These are phyloP conservation scores for Clohesyomyces aquaticus DNA, from an alignment of 495 filamentous ascomycete genomes.

Conservation along the genomic window DNA sequence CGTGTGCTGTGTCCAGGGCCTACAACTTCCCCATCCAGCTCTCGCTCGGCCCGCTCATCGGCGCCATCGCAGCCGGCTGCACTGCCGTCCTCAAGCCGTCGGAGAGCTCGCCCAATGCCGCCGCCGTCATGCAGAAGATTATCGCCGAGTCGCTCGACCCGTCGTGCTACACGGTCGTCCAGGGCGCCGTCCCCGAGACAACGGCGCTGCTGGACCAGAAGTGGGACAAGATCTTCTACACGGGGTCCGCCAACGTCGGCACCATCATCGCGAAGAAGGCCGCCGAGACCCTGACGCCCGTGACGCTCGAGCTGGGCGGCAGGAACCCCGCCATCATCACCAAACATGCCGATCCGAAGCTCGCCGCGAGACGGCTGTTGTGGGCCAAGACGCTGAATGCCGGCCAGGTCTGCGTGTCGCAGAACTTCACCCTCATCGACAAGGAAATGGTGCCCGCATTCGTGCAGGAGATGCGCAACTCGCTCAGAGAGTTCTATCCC, in stretches of 20 bases:
- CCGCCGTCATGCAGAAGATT: constrained; percentile 78
- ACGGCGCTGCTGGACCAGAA: constrained; percentile 81
- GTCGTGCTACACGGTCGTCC: constrained; percentile 74
- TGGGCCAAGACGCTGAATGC: constrained; percentile 87
- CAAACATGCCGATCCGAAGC: constrained; percentile 72
- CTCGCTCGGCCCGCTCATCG: constrained; percentile 75
- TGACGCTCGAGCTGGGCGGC: constrained; percentile 87
- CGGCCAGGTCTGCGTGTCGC: constrained; percentile 85
- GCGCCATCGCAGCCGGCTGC: constrained; percentile 90
- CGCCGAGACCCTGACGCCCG: constrained; percentile 86
- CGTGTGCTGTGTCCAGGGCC: constrained; percentile 55
- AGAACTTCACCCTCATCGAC: constrained; percentile 88
- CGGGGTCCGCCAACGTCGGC: constrained; percentile 75
- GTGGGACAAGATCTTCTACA: constrained; percentile 99
- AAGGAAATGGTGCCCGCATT: constrained; percentile 70
- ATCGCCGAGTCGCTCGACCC: constrained; percentile 74
- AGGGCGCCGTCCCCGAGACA: constrained; percentile 79
- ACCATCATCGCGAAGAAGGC: constrained; percentile 90
- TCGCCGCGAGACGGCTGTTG: constrained; percentile 81
- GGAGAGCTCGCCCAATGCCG: constrained; percentile 74
- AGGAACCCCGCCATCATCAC: constrained; percentile 88
- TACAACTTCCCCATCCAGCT: constrained; percentile 93
- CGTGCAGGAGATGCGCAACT: constrained; percentile 70
- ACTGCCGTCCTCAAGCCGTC: constrained; percentile 88
- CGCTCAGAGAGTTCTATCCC: constrained; percentile 80